Evolutionary conservation across 2,329 filamentous ascomycete genomes (phyloP), one percentile per base, ranked within the genome.

Genomic region (Aspergillus niger): DNA sequence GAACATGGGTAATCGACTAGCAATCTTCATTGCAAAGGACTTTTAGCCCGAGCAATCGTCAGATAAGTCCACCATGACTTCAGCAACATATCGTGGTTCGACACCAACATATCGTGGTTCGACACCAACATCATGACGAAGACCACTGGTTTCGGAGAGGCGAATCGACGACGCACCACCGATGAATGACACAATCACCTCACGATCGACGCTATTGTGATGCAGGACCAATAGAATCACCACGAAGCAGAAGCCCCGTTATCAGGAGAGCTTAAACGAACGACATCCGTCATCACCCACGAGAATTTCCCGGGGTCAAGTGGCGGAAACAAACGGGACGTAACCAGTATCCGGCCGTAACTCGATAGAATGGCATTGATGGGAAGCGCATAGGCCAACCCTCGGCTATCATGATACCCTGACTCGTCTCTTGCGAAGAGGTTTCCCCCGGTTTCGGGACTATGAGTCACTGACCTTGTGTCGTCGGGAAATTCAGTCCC

Each of bases 261-360:
- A 30, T 49, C 44, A 49, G 22, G 44, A 48, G 44, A 49, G 44
- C 44, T 49, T 49, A 49, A 49, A 28, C 24, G 44, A 49, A 49
- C 44, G 44, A 49, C 44, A 49, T 49, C 44, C 24, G 44, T 30
- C 22, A 49, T 28, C 44, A 44, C 32, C 32, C 39, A 17, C 44
- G 44, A 49, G 44, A 4, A 49, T 49, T 49, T 49, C 8, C 44
- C 44, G 44, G 44, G 44, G 7, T 13, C 13, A n/a, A 13, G 44
- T 26, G 24, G 44, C 44, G 24, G 24, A 15, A 41, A 54, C 11
- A 54, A 32, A 54, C 20, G 30, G 39, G n/a, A 51, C 15, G 24
- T 26, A 13, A 5, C 24, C 15, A 20, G 20, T 20, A 49, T 49
- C 44, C 39, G 39, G 39, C 39, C 17, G n/a, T 43, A n/a, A 30